Evolutionary conservation across 108 stramenopile species (phyloP).

Genomic region (Pseudonitzschia pungens): DNA sequence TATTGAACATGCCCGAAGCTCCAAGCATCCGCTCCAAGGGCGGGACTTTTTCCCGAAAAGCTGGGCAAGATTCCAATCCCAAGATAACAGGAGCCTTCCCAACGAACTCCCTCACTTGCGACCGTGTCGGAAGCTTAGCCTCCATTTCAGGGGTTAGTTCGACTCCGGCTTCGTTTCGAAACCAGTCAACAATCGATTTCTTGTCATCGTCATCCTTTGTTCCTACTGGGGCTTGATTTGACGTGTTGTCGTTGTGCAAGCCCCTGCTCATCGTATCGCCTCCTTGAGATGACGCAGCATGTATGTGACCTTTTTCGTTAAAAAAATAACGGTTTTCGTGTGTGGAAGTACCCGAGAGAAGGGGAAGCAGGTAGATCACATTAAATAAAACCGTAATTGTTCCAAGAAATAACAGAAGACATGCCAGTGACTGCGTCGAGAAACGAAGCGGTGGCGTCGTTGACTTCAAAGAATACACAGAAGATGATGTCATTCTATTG

Average conservation of each 20-base stretch:
- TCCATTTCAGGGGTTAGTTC: conserved; percentile 48
- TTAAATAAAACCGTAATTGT: conserved; percentile 1
- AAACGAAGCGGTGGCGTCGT: not conserved
- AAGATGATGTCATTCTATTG: not conserved
- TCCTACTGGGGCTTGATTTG: too few species aligned
- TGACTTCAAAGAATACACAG: not conserved
- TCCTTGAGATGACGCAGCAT: not conserved
- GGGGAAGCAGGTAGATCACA: not conserved
- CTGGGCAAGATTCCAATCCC: conserved; percentile 52
- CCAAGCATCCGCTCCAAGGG: conserved; percentile 65
- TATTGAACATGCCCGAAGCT: conserved; percentile 75
- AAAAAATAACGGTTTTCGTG: conserved; percentile 10
- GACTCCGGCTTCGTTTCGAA: conserved; percentile 50
- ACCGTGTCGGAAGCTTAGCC: conserved; percentile 59
- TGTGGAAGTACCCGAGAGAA: not conserved
- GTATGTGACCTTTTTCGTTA: not conserved
- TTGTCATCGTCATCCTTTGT: conserved; percentile 8
- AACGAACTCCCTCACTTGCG: conserved; percentile 51
- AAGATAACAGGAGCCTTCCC: conserved; percentile 48
- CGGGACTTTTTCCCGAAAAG: conserved; percentile 45
- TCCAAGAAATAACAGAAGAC: not conserved
- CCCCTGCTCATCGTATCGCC: too few species aligned
- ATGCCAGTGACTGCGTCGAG: not conserved
- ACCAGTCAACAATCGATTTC: conserved; percentile 44
- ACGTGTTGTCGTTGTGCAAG: not conserved